phyloP scores from a whole-genome alignment of 1,284 basidiomycete genomes.

The Pascua sp. region DNA sequence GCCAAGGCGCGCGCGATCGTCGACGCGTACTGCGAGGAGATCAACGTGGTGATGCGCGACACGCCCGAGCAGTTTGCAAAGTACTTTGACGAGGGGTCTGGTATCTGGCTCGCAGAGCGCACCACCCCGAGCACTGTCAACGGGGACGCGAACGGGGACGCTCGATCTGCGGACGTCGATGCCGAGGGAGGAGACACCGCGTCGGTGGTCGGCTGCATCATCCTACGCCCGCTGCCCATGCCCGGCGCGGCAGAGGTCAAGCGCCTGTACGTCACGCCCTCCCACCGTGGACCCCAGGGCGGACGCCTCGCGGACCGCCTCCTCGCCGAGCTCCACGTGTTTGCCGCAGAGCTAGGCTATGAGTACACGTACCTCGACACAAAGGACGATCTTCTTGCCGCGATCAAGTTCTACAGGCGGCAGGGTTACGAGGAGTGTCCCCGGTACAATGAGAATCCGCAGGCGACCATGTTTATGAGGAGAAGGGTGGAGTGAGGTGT shows the following conservation, averaged over 20 bases:
- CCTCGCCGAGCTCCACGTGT: constrained; percentile 2
- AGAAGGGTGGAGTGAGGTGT: constrained; percentile 1
- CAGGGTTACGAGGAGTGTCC: constrained; percentile 10
- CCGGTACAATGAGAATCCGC: constrained; percentile 14
- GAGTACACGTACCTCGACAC: constrained; percentile 10
- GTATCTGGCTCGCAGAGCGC: constrained; percentile 21
- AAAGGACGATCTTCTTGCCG: constrained; percentile 9
- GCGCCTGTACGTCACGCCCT: constrained; percentile 11
- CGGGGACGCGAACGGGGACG: too few species aligned
- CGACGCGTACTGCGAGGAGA: constrained; percentile 11
- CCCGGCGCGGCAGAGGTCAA: constrained; percentile 6
- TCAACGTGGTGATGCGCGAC: constrained; percentile 14
- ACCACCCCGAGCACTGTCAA: background rate
- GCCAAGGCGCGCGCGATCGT: constrained; percentile 8
- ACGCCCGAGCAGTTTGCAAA: constrained; percentile 24
- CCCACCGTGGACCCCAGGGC: background rate
- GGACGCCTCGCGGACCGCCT: constrained; percentile 4
- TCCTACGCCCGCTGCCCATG: constrained; percentile 4
- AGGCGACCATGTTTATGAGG: constrained; percentile 14
- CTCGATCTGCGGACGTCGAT: too few species aligned
- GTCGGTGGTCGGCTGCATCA: constrained; percentile 11
- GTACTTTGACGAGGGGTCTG: constrained; percentile 28
- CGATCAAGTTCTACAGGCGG: constrained; percentile 11
- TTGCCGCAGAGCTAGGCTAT: constrained; percentile 1
- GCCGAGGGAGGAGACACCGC: background rate